Percentiles rank a stretch among this genome's conserved stretches.
These are phyloP conservation scores for Globisporangium paddicum DNA, from an alignment of 352 stramenopile species.

Conservation along the genomic window DNA sequence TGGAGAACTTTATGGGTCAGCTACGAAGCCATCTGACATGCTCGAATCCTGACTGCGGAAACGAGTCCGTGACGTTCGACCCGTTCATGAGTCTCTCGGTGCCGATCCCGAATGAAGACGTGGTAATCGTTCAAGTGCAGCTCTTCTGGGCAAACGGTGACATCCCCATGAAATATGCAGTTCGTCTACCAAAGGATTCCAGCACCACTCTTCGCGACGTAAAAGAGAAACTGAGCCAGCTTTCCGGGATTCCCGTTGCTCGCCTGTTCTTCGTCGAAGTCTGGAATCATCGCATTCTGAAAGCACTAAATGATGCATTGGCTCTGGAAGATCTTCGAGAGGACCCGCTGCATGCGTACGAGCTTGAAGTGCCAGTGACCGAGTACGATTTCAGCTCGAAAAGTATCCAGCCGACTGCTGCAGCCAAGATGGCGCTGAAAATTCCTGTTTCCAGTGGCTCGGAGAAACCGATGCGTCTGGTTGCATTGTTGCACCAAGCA, in stretches of 20 bases:
- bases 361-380: constrained; percentile 72
- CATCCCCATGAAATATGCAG: constrained; percentile 73
- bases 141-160: constrained; percentile 67
- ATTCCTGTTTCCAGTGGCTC: not conserved
- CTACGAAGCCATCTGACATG: constrained; percentile 87
- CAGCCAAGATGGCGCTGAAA: constrained; percentile 21
- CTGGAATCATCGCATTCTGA: constrained; percentile 62
- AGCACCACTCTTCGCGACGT: constrained; percentile 45
- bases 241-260: constrained; percentile 36
- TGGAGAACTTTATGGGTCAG: constrained; percentile 89
- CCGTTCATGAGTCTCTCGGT: constrained; percentile 89
- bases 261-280: constrained; percentile 75
- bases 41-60: constrained; percentile 58
- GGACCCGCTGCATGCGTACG: constrained; percentile 77
- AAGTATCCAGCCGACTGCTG: constrained; percentile 34
- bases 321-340: constrained; percentile 47
- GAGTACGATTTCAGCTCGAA: constrained; percentile 70
- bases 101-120: constrained; percentile 76
- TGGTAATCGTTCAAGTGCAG: constrained; percentile 46
- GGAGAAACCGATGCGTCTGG: constrained; percentile 54
- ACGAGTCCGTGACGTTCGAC: constrained; percentile 87
- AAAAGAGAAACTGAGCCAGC: constrained; percentile 49
- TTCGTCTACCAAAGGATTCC: constrained; percentile 49
- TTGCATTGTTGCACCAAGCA: constrained; percentile 68
- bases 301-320: constrained; percentile 35